phyloP scores from a whole-genome alignment of 805 yeast species.

The Starmerella tilneyi region DNA sequence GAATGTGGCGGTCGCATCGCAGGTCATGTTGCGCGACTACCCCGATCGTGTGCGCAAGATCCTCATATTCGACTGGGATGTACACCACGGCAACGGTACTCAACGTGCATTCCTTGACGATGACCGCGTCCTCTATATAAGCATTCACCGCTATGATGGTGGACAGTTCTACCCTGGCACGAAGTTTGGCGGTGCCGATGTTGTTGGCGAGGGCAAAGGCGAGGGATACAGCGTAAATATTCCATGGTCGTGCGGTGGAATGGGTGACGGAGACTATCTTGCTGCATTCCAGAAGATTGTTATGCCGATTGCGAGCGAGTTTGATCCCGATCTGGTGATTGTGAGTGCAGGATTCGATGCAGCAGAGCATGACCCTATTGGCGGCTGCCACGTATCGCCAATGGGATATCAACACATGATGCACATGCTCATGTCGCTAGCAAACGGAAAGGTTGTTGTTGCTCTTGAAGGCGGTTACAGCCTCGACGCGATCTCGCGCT shows the following conservation, averaged over 20 bases:
- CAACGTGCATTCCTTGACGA: constrained; percentile 84
- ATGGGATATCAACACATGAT: constrained; percentile 96
- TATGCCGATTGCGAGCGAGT: constrained; percentile 81
- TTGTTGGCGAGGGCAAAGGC: constrained; percentile 77
- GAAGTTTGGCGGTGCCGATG: constrained; percentile 74
- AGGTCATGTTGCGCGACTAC: constrained; percentile 64
- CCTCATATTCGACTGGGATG: constrained; percentile 91
- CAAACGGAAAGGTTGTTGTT: constrained; percentile 80
- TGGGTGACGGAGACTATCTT: constrained; percentile 90
- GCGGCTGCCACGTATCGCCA: constrained; percentile 92
- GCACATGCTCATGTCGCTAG: constrained; percentile 74
- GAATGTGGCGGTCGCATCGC: constrained; percentile 95
- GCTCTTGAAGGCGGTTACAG: constrained; percentile 96
- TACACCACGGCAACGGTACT: constrained; percentile 98
- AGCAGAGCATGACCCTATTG: constrained; percentile 95
- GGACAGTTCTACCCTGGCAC: constrained; percentile 87
- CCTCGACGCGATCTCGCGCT: constrained; percentile 75
- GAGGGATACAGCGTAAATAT: constrained; percentile 80
- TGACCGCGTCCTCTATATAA: constrained; percentile 81
- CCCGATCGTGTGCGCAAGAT: constrained; percentile 83
- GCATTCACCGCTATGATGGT: constrained; percentile 84
- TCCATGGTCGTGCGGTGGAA: constrained; percentile 88
- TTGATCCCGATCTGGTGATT: constrained; percentile 83
- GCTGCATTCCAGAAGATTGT: constrained; percentile 80
- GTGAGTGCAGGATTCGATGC: constrained; percentile 97